Evolutionary conservation across 768 basidiomycete genomes (phyloP).

Genomic region (Amanita exitialis): DNA sequence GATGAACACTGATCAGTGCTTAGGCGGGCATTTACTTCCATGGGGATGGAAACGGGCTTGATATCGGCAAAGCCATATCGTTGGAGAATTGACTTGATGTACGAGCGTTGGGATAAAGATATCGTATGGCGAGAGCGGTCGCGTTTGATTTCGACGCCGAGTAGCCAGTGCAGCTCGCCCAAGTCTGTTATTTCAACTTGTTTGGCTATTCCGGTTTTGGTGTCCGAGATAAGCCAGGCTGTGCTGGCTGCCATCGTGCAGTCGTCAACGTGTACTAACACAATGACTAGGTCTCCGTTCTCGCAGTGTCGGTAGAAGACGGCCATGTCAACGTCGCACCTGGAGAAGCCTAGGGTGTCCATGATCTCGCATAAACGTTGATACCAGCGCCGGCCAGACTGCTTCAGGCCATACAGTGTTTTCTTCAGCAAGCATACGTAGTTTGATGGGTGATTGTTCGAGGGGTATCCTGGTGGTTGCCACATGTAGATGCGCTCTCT

Average conservation of each 20-base stretch:
- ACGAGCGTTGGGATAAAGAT: neutral
- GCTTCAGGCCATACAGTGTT: slow-evolving; percentile 21
- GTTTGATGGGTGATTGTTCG: neutral
- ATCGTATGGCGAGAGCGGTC: neutral
- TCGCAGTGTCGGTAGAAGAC: too few species aligned
- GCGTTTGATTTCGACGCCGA: neutral
- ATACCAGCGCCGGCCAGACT: slow-evolving; percentile 12
- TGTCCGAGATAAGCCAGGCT: neutral
- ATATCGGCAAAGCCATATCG: neutral
- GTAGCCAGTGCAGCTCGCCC: neutral
- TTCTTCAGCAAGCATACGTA: slow-evolving; percentile 16
- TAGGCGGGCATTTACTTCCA: slow-evolving; percentile 7
- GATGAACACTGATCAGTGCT: too few species aligned
- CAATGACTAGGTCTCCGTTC: too few species aligned
- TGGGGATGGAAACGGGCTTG: neutral
- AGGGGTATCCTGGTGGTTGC: neutral
- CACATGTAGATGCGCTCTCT: neutral
- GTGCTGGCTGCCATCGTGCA: neutral
- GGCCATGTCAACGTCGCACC: too few species aligned
- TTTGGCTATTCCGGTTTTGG: neutral
- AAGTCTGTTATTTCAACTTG: neutral
- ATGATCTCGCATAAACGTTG: too few species aligned
- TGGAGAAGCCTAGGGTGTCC: too few species aligned
- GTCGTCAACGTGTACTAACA: slow-evolving; percentile 6
- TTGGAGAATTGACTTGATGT: neutral